A percentile compares a stretch with the other conserved stretches of the same genome.
Evolutionary conservation across 2,329 filamentous ascomycete genomes (phyloP).

Genomic region (Tolypocladium ovalisporum): DNA sequence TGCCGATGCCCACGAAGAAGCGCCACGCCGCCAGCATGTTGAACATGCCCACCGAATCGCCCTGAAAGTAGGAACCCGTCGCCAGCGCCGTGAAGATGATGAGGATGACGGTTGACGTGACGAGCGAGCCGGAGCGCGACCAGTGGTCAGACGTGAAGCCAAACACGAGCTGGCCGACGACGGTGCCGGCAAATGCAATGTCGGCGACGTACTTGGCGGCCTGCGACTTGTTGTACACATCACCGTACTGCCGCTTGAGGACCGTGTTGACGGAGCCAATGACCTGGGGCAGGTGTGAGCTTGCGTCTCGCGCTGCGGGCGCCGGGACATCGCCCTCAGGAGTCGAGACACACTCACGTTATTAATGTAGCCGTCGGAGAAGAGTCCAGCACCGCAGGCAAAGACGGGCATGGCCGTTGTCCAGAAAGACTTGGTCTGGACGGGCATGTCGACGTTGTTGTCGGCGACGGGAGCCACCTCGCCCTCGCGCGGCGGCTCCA

Average conservation of each 20-base stretch:
- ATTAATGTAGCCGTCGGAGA: slow-evolving; percentile 88
- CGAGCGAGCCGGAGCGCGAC: slow-evolving; percentile 72
- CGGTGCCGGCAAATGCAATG: slow-evolving; percentile 80
- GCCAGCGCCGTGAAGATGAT: slow-evolving; percentile 75
- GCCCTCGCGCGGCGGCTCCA: background rate
- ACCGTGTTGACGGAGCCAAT: slow-evolving; percentile 83
- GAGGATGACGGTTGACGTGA: slow-evolving; percentile 72
- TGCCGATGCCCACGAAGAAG: slow-evolving; percentile 73
- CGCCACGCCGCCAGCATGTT: slow-evolving; percentile 69
- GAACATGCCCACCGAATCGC: slow-evolving; percentile 60
- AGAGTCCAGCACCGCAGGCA: slow-evolving; percentile 80
- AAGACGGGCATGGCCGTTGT: slow-evolving; percentile 52
- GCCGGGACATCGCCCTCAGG: background rate
- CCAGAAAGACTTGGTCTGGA: slow-evolving; percentile 10
- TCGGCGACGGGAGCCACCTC: background rate
- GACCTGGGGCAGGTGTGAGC: slow-evolving; percentile 39
- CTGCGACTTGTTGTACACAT: slow-evolving; percentile 54
- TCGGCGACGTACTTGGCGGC: slow-evolving; percentile 66
- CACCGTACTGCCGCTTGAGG: slow-evolving; percentile 55
- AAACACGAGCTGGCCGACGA: slow-evolving; percentile 71
- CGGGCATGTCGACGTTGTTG: slow-evolving; percentile 3
- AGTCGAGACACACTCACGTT: slow-evolving; percentile 40
- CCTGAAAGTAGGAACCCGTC: slow-evolving; percentile 65
- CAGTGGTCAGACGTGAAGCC: slow-evolving; percentile 75
- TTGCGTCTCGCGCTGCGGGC: background rate